Evolutionary conservation across 352 stramenopile genomes (phyloP), one percentile per base, ranked within the genome.

Genomic region (Phytophthora palmivora): DNA sequence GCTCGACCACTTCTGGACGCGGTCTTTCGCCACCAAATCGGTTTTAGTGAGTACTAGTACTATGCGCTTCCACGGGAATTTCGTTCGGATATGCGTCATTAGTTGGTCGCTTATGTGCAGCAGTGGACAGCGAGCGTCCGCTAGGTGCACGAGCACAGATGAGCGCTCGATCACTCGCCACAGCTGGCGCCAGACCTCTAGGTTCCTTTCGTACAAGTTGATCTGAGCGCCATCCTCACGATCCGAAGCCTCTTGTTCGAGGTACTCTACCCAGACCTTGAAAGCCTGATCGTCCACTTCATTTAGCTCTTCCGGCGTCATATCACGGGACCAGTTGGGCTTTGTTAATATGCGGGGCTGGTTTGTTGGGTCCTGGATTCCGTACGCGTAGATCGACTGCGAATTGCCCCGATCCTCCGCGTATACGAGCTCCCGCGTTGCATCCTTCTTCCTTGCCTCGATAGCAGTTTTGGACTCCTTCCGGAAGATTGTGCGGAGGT

Each of bases 21-120:
- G 78, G 6, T 77, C 70, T 2, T 55, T 44, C n/a, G 58, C 55
- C 32, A 99, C 96, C 16, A 99, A 85, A 72, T 99, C 98, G 38
- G 98, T 97, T 76, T 99, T 99, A 55, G 99, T 99, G n/a, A 99
- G 63, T n/a, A 99, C 96, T 5, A 99, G 70, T 18, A 99, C 79
- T 50, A 99, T 78, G 10, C 87, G 77, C 74, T 99, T 99, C 63
- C 62, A 68, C 12, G 79, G 78, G 12, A 74, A 71, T 0, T 74
- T 51, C 4, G 43, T 54, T 4, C 51, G 59, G 41, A 91, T 74
- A 52, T 91, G 62, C n/a, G 46, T 64, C 47, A 91, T 72, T 33
- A 94, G 53, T 28, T 66, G 79, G 39, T 92, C 79, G 30, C 85
- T 92, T 10, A 94, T 53, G 53, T 93, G 82, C 19, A 93, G 63